Base-by-base conservation (phyloP, 2,329 filamentous ascomycete species). In the Sclerotinia nivalis region DNA sequence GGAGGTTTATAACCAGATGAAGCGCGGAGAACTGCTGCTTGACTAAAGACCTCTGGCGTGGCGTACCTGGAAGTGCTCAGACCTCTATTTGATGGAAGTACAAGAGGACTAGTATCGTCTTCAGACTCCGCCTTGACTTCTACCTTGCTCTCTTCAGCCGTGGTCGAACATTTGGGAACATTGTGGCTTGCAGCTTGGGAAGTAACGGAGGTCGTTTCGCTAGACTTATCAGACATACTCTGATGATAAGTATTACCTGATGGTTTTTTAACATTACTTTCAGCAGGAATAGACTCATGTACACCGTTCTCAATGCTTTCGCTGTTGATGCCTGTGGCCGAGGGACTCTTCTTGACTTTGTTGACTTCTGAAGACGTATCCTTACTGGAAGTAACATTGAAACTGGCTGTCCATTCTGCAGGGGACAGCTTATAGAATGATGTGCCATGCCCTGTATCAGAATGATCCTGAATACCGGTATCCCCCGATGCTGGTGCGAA, bases 11-110 rank as follows among this genome's bases (percentile, higher is more conserved):
- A 40, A n/a, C 37, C 22, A 47, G 59, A 56, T 18, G 50, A 37
- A 31, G 59, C 59, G 56, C 58, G 67, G 25, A 69, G 31, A 40
- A 65, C 40, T 20, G 49, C 10, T 20, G 22, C 50, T 40, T 69
- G 67, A 28, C 40, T 65, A 7, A 65, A 31, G 6, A 47, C 49
- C 2, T 55, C 28, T 34, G 13, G 8, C 6, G 20, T 45, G 22
- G 67, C 40, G 12, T 56, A 56, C 15, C 25, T 69, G 8, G 50
- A 65, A 55, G 59, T 56, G 28, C 59, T 28, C 15, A 65, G 49
- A 47, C 28, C 67, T 55, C 49, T n/a, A n/a, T 65, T 65, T 13
- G 25, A 43, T 31, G 40, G 59, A 28, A 58, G 28, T 13, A 10
- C n/a, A 3, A 28, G 40, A 37, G 22, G 22, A 55, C 18, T 15